phyloP scores from a whole-genome alignment of 148 eudicot species.

The Salicornia ramosissima region DNA sequence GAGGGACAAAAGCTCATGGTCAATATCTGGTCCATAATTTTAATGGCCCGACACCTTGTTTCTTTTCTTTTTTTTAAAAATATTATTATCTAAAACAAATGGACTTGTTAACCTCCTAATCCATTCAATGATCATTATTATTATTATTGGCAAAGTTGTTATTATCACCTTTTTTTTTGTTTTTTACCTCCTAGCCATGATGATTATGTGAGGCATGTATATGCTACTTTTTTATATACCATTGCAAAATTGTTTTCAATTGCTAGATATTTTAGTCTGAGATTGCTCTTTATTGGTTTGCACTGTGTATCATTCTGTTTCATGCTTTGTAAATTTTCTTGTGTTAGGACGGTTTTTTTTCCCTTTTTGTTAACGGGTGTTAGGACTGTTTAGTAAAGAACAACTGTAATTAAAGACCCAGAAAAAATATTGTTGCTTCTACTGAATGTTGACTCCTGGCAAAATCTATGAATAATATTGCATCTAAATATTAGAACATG shows the following conservation, averaged over 20 bases:
- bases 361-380: too few relatives aligned
- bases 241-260: neutral
- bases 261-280: neutral
- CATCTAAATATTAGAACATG: neutral
- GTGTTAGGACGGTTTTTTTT: too few relatives aligned
- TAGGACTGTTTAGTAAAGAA: too few relatives aligned
- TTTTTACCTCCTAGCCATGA: neutral
- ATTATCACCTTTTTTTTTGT: too few relatives aligned
- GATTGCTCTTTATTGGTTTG: neutral
- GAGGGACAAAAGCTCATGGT: constrained; percentile 22
- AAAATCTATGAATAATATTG: neutral
- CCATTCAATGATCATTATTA: too few relatives aligned
- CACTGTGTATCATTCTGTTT: neutral
- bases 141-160: too few relatives aligned
- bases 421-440: too few relatives aligned
- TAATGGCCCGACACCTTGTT: neutral
- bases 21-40: constrained; percentile 25
- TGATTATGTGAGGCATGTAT: neutral
- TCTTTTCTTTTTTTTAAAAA: neutral
- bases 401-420: too few relatives aligned
- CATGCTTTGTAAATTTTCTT: too few relatives aligned
- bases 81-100: neutral
- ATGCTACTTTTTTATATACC: neutral
- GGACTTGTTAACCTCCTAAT: constrained; percentile 1
- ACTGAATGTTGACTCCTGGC: too few relatives aligned